Evolutionary conservation across 2,329 filamentous ascomycete species (phyloP), one percentile per base, ranked within the genome.

Genomic region (Lachnellula cervina): DNA sequence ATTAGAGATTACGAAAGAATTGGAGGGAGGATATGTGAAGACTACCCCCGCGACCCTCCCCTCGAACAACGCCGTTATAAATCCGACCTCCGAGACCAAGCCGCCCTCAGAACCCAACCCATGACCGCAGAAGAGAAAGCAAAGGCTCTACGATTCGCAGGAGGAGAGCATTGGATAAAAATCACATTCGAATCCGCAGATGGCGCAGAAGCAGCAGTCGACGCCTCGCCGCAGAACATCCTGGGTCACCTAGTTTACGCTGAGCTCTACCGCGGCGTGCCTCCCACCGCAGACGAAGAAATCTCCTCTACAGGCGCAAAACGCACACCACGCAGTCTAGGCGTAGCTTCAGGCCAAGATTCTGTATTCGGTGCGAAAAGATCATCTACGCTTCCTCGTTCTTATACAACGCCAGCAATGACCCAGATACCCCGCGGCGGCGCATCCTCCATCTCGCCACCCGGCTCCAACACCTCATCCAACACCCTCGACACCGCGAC

Each of bases 91-190:
- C 81, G 87, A 60, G 86, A 90, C 64, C 83, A 88, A 50, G 84
- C 88, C 9, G 81, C 87, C 8, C 84, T 87, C 48, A 82, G 84
- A 56, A 80, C 82, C 51, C 76, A 77, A 42, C 80, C 81, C 9
- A 74, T 96, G 51, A 88, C 86, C 2, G 74, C 81, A 17, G 86
- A 87, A 38, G 89, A 95, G 65, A 83, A 91, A 54, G 78, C 80
- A 52, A 88, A 92, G 70, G 89, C 93, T 67, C 90, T 92, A 72
- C 82, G 80, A 59, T 91, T 90, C 59, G 87, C 87, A 46, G 89
- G 90, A 49, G 93, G 93, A 44, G 82, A 88, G 64, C 89, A 96
- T 76, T 97, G 93, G 93, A 90, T 97, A 65, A 91, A 91, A 71
- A 78, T 92, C 54, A 92, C 88, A 0, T 92, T 90, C 66, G 88